Evolutionary conservation across 1,284 basidiomycete species (phyloP), one percentile per base, ranked within the genome.

Genomic region (Leccinum idahoense): DNA sequence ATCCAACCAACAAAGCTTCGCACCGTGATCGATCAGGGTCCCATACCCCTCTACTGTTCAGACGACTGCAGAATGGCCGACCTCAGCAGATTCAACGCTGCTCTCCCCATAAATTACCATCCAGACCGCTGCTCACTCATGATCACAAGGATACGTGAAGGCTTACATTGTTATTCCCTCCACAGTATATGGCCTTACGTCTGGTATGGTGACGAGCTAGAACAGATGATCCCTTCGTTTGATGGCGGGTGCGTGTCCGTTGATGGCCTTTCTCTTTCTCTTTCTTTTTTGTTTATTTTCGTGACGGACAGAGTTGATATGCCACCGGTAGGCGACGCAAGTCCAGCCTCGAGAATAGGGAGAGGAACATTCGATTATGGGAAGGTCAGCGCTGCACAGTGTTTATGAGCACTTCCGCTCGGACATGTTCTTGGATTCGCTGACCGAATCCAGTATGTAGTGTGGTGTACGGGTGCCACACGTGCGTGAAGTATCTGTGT

Each of bases 41-140:
- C 87, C 11, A 84, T 84, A 2, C 88, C 89, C 23, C 81, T 92
- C 65, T 92, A 92, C 76, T 92, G 89, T 76, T 91, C 89, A 3
- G 87, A 90, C 66, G 82, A 86, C 70, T 92, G 89, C 74, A 80
- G 83, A 65, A 74, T 86, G 51, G 76, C 76, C 54, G 89, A 90
- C 73, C 71, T 85, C 67, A 77, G 79, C 69, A 76, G 75, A 67
- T 71, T 69, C 54, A 73, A 78, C 49, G 76, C 77, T 59, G 76
- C 73, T 64, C 71, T 81, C 55, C 77, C 79, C 57, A 75, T 81
- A 72, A 74, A 83, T 67, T 85, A 78, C 74, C 72, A 81, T 65
- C 79, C 81, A 29, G 75, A 79, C 57, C 78, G 23, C 23, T 23
- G 35, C 57, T 64, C 3, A 70, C 44, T 1, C 15, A 20, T 14